Conservation (phyloP, 148 eudicot genomes). For the Vaccinium myrtillus region DNA sequence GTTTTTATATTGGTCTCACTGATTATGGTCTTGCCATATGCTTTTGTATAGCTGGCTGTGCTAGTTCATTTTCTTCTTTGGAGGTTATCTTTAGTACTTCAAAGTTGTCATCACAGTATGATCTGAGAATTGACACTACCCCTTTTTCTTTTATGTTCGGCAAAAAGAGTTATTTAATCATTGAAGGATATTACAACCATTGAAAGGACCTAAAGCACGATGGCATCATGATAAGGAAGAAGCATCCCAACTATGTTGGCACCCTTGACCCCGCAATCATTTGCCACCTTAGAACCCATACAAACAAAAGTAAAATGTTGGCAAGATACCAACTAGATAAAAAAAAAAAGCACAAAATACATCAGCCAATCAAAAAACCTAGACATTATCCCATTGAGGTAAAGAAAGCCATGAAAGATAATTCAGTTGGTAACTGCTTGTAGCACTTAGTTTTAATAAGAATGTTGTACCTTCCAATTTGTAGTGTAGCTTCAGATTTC, state of each 20-base stretch:
- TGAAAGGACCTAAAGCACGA: too few relatives aligned
- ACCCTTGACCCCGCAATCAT: too few relatives aligned
- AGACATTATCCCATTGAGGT: background rate
- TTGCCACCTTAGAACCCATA: too few relatives aligned
- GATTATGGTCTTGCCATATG: background rate
- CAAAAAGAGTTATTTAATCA: too few relatives aligned
- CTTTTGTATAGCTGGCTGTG: slow-evolving; percentile 2
- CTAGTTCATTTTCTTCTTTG: background rate
- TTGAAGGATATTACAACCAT: too few relatives aligned
- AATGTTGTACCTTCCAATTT: background rate
- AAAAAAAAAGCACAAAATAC: too few relatives aligned
- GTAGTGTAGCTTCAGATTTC: background rate
- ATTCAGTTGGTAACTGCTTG: background rate
- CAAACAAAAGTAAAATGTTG: too few relatives aligned
- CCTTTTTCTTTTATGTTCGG: too few relatives aligned
- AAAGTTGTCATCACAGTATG: background rate
- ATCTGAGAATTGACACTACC: background rate
- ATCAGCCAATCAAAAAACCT: too few relatives aligned
- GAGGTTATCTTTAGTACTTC: background rate
- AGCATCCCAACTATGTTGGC: too few relatives aligned
- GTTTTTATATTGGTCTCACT: background rate
- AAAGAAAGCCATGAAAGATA: background rate
- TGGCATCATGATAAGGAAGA: too few relatives aligned
- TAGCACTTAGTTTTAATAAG: background rate
- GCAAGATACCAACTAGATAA: too few relatives aligned